A percentile compares a stretch with the other conserved stretches of the same genome.
phyloP scores from a whole-genome alignment of 2,329 filamentous ascomycete species.

The Davidsoniella australis region DNA sequence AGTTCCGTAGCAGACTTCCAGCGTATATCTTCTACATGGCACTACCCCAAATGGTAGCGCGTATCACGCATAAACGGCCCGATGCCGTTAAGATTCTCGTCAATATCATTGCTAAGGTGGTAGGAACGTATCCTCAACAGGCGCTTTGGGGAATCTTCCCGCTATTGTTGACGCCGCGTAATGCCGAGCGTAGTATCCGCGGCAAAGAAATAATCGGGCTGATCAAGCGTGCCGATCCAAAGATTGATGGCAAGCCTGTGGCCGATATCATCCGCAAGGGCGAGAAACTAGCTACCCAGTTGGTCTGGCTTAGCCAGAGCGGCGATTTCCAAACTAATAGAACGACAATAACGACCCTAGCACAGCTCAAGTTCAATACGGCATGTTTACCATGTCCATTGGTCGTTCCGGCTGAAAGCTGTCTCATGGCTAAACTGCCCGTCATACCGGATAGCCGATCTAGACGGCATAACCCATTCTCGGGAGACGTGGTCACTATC shows the following conservation, averaged over 20 bases:
- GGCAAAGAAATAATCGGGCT: constrained; percentile 27
- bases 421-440: constrained; percentile 68
- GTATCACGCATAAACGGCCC: constrained; percentile 71
- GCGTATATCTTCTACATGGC: constrained; percentile 67
- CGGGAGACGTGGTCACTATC: constrained; percentile 72
- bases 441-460: constrained; percentile 47
- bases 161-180: constrained; percentile 57
- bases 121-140: constrained; percentile 74
- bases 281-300: constrained; percentile 66
- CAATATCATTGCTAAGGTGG: constrained; percentile 71
- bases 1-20: constrained; percentile 57
- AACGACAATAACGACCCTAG: constrained; percentile 54
- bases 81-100: constrained; percentile 63
- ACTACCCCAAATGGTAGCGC: constrained; percentile 84
- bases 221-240: constrained; percentile 20
- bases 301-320: constrained; percentile 65
- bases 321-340: constrained; percentile 53
- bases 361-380: constrained; percentile 64
- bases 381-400: constrained; percentile 68
- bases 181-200: constrained; percentile 26
- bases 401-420: constrained; percentile 77
- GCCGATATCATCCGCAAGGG: constrained; percentile 58
- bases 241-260: constrained; percentile 1
- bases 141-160: constrained; percentile 82
- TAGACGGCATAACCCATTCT: constrained; percentile 71